phyloP scores from a whole-genome alignment of 1,284 basidiomycete species.

The Volvariella surrecta region DNA sequence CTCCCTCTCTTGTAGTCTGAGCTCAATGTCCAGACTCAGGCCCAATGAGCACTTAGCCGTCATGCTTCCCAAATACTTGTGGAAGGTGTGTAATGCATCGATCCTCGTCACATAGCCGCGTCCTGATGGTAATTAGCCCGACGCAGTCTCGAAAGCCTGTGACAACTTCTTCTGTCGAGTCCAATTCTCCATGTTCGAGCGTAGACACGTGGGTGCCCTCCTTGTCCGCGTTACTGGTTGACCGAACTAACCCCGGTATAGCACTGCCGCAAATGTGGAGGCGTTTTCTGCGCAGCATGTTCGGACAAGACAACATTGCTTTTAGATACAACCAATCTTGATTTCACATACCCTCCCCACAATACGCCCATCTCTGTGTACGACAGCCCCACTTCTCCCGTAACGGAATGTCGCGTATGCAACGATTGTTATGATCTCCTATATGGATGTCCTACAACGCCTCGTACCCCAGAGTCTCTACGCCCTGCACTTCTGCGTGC shows the following conservation, averaged over 20 bases:
- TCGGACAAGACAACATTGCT: slow-evolving; percentile 47
- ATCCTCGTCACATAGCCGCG: slow-evolving; percentile 1
- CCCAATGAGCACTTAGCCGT: slow-evolving; percentile 72
- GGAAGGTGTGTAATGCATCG: slow-evolving; percentile 46
- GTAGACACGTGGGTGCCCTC: slow-evolving; percentile 50
- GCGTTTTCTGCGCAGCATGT: slow-evolving; percentile 60
- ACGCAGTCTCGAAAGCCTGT: slow-evolving; percentile 49
- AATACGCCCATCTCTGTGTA: slow-evolving; percentile 47
- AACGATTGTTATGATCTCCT: slow-evolving; percentile 69
- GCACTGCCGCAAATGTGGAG: slow-evolving; percentile 78
- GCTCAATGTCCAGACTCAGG: slow-evolving; percentile 15
- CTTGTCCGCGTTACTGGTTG: slow-evolving; percentile 4
- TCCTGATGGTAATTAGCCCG: slow-evolving; percentile 33
- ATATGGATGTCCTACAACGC: slow-evolving; percentile 38
- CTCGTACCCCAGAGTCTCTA: slow-evolving; percentile 29
- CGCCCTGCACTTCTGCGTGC: slow-evolving; percentile 25
- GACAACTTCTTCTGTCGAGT: slow-evolving; percentile 64
- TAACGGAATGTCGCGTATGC: slow-evolving; percentile 46
- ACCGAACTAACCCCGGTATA: slow-evolving; percentile 17
- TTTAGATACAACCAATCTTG: slow-evolving; percentile 58
- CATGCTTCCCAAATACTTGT: slow-evolving; percentile 53
- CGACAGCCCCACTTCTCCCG: slow-evolving; percentile 46
- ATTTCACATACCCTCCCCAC: slow-evolving; percentile 60
- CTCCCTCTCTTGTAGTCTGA: slow-evolving; percentile 12
- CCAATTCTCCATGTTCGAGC: slow-evolving; percentile 57